Conservation (phyloP, 2,329 filamentous ascomycete species). For the Fusarium pseudograminearum region DNA sequence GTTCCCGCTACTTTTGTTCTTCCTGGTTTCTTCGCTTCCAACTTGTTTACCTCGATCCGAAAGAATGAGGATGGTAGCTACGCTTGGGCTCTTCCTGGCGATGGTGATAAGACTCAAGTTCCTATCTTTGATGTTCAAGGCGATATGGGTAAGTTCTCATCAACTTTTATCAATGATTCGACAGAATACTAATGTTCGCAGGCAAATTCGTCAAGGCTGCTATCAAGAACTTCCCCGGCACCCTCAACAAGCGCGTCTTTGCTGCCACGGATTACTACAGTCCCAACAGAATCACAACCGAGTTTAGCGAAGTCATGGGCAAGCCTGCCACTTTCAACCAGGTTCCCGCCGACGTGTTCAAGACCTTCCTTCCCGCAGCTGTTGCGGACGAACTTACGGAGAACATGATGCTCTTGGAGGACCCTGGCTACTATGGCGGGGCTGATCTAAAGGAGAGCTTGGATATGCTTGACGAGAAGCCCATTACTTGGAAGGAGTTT, state of each 20-base stretch:
- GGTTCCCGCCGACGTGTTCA: slow-evolving; percentile 52
- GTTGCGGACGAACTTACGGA: slow-evolving; percentile 55
- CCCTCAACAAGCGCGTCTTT: slow-evolving; percentile 51
- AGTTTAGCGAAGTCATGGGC: slow-evolving; percentile 53
- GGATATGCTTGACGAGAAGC: slow-evolving; percentile 52
- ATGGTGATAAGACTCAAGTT: slow-evolving; percentile 50
- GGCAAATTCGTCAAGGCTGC: slow-evolving; percentile 54
- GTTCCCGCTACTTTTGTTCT: slow-evolving; percentile 65
- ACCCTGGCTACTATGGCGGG: slow-evolving; percentile 57
- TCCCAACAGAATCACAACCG: slow-evolving; percentile 49
- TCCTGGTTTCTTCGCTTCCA: slow-evolving; percentile 68
- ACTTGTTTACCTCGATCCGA: slow-evolving; percentile 51
- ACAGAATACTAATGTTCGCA: not conserved
- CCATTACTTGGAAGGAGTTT: slow-evolving; percentile 55
- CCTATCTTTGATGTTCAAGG: slow-evolving; percentile 54
- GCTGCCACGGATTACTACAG: slow-evolving; percentile 55
- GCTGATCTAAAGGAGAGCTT: slow-evolving; percentile 51
- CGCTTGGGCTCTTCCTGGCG: slow-evolving; percentile 46
- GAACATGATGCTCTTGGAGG: slow-evolving; percentile 57
- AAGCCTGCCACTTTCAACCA: slow-evolving; percentile 49
- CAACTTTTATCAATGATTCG: accelerated
- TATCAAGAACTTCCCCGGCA: slow-evolving; percentile 47
- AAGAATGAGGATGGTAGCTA: slow-evolving; percentile 50
- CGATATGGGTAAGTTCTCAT: slow-evolving; percentile 55
- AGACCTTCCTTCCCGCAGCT: slow-evolving; percentile 49